phyloP scores from a whole-genome alignment of 2,329 filamentous ascomycete genomes.

The Ophiostoma australiae region DNA sequence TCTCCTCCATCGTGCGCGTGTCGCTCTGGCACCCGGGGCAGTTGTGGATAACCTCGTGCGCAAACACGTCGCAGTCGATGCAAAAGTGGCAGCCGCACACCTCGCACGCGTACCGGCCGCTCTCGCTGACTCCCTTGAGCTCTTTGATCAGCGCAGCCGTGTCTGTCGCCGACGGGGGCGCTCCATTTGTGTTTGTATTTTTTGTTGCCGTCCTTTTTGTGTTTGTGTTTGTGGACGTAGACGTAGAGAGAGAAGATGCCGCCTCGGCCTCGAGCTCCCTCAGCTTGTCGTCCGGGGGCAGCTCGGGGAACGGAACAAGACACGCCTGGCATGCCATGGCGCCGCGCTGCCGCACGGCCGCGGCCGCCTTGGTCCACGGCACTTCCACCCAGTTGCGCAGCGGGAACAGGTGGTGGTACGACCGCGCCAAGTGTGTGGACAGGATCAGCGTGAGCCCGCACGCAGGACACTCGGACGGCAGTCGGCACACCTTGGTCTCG shows the following conservation, averaged over 20 bases:
- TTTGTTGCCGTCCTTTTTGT: conserved; percentile 18
- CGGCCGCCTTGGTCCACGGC: conserved; percentile 66
- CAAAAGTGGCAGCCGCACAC: conserved; percentile 90
- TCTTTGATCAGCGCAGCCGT: conserved; percentile 28
- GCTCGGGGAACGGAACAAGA: conserved; percentile 62
- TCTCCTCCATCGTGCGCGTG: conserved; percentile 31
- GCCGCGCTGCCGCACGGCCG: conserved; percentile 36
- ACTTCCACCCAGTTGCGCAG: conserved; percentile 88
- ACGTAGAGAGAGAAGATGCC: conserved; percentile 23
- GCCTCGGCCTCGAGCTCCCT: conserved; percentile 17
- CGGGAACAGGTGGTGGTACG: conserved; percentile 88
- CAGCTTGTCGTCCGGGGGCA: conserved; percentile 29
- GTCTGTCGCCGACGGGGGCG: conserved; percentile 2
- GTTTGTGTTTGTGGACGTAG: neutral
- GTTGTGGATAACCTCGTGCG: conserved; percentile 91
- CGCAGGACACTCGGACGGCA: conserved; percentile 85
- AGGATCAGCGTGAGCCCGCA: conserved; percentile 90
- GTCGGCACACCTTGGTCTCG: conserved; percentile 77
- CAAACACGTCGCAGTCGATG: conserved; percentile 95
- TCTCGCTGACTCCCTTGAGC: conserved; percentile 70
- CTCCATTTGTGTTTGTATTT: neutral
- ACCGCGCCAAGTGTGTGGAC: conserved; percentile 87
- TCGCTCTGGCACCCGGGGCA: conserved; percentile 79
- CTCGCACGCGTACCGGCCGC: conserved; percentile 80
- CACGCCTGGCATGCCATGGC: conserved; percentile 70